phyloP scores from a whole-genome alignment of 352 stramenopile species.

The Elongisporangium anandrum region DNA sequence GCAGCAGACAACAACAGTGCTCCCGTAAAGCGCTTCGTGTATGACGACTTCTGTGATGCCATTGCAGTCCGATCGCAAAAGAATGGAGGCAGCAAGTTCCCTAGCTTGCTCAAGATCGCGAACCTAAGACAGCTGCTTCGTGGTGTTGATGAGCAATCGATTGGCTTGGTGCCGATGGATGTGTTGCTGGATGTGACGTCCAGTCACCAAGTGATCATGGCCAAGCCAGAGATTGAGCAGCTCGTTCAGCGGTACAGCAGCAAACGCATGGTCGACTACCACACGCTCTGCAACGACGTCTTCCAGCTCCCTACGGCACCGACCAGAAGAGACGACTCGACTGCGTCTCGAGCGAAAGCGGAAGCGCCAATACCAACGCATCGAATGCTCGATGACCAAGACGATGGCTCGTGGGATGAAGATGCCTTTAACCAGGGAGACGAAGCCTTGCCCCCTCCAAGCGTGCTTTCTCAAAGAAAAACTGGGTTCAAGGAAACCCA shows the following conservation, averaged over 20 bases:
- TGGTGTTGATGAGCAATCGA: background rate
- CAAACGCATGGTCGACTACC: constrained; percentile 25
- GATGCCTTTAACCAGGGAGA: background rate
- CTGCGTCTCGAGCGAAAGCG: background rate
- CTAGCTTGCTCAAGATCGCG: background rate
- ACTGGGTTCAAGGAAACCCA: background rate
- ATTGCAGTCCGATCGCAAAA: constrained; percentile 9
- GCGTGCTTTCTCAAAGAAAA: background rate
- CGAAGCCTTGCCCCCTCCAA: background rate
- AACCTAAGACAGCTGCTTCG: constrained; percentile 2
- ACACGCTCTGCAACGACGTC: constrained; percentile 30
- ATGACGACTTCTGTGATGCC: constrained; percentile 64
- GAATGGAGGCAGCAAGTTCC: background rate
- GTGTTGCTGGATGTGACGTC: constrained; percentile 20
- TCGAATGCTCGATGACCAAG: background rate
- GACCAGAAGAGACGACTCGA: background rate
- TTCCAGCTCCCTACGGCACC: constrained; percentile 20
- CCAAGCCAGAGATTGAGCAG: constrained; percentile 24
- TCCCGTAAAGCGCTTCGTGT: constrained; percentile 21
- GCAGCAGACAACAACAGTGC: constrained; percentile 8
- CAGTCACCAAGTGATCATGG: constrained; percentile 21
- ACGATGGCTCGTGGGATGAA: background rate
- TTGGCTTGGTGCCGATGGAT: constrained; percentile 13
- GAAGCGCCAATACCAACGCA: background rate
- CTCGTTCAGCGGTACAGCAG: constrained; percentile 24